phyloP scores from a whole-genome alignment of 371 early-diverging fungal species.

The Lichtheimia ramosa region DNA sequence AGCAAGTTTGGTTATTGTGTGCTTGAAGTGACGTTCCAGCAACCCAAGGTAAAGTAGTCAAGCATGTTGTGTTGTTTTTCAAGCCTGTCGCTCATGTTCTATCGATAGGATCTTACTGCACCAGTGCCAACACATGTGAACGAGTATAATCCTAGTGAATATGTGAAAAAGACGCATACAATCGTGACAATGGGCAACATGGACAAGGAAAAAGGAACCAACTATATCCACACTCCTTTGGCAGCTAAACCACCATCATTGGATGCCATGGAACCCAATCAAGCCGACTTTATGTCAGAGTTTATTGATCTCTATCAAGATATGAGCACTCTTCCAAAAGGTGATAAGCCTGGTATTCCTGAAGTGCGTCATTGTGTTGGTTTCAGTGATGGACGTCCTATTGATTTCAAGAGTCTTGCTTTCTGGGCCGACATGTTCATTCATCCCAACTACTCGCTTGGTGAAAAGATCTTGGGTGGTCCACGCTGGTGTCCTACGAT shows the following conservation, averaged over 20 bases:
- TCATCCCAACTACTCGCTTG: slow-evolving; percentile 29
- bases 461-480: slow-evolving; percentile 16
- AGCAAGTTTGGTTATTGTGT: slow-evolving; percentile 41
- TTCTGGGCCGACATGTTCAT: slow-evolving; percentile 42
- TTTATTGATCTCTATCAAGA: slow-evolving; percentile 14
- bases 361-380: slow-evolving; percentile 26
- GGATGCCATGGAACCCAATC: slow-evolving; percentile 13
- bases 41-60: slow-evolving; percentile 24
- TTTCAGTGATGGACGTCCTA: slow-evolving; percentile 28
- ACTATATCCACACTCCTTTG: slow-evolving; percentile 12
- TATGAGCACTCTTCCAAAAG: background rate
- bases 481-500: slow-evolving; percentile 40
- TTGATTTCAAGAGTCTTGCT: slow-evolving; percentile 38
- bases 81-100: background rate
- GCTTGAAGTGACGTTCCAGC: slow-evolving; percentile 25
- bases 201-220: slow-evolving; percentile 33
- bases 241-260: slow-evolving; percentile 13
- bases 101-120: background rate
- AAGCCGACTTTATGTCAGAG: slow-evolving; percentile 22
- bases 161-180: slow-evolving; percentile 22
- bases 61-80: background rate
- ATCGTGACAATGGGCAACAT: slow-evolving; percentile 42
- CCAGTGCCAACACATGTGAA: slow-evolving; percentile 7
- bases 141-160: slow-evolving; percentile 22
- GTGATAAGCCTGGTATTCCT: slow-evolving; percentile 17